Percentiles rank a stretch among this genome's conserved stretches.
phyloP scores from a whole-genome alignment of 768 basidiomycete species.

The Pleurotus ostreatus region DNA sequence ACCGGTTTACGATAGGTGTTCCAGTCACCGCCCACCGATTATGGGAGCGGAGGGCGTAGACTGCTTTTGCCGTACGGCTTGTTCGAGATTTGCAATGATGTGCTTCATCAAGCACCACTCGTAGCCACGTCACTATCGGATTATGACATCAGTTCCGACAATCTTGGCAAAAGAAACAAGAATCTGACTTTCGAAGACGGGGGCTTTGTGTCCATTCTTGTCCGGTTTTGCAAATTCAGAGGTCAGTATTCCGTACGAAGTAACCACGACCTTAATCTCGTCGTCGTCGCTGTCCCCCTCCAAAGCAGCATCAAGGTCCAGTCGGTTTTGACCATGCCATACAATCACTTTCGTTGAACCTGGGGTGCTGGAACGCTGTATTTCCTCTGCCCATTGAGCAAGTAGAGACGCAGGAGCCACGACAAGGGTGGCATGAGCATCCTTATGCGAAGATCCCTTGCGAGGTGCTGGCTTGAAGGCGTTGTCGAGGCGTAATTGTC shows the following conservation, averaged over 20 bases:
- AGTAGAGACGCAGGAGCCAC: constrained; percentile 91
- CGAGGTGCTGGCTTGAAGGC: constrained; percentile 51
- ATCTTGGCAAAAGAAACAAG: not conserved
- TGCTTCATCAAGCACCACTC: constrained; percentile 88
- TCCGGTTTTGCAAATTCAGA: constrained; percentile 79
- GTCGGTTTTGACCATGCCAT: constrained; percentile 87
- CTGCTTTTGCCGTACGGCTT: constrained; percentile 85
- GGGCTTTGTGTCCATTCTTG: constrained; percentile 43
- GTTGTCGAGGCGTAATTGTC: constrained; percentile 59
- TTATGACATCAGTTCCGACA: not conserved
- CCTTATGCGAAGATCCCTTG: constrained; percentile 23
- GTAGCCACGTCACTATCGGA: constrained; percentile 68
- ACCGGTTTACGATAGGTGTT: constrained; percentile 92
- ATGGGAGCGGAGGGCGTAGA: constrained; percentile 76
- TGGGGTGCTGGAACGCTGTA: constrained; percentile 77
- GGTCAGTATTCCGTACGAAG: constrained; percentile 88
- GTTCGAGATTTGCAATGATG: constrained; percentile 90
- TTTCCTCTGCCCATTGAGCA: constrained; percentile 90
- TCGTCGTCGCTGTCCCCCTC: constrained; percentile 46
- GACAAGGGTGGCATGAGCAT: constrained; percentile 71
- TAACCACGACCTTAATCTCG: constrained; percentile 78
- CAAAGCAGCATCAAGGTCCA: constrained; percentile 60
- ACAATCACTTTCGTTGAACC: constrained; percentile 63
- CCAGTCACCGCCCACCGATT: constrained; percentile 91
- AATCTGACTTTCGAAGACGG: constrained; percentile 67